Evolutionary conservation across 305 asterid genomes (phyloP).

Genomic region (Solanum chacoense): DNA sequence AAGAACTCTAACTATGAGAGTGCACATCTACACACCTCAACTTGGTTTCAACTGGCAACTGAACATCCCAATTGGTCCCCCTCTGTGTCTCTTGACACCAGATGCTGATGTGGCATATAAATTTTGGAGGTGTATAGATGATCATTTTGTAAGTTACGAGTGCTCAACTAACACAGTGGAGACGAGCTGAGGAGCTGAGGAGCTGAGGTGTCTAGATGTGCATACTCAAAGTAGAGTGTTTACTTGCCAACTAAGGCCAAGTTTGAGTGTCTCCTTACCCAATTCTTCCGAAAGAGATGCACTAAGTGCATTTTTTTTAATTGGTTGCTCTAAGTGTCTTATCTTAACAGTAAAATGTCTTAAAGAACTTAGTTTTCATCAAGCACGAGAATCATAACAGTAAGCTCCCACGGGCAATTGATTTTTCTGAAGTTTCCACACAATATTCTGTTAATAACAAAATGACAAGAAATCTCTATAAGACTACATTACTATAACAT

Average conservation of each 20-base stretch:
- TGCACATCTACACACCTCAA: not conserved
- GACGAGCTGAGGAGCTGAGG: too few species aligned
- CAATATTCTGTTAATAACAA: not conserved
- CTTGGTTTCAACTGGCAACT: not conserved
- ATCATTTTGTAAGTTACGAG: too few species aligned
- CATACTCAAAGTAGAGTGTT: not conserved
- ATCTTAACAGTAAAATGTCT: not conserved
- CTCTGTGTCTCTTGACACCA: not conserved
- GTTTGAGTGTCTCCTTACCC: not conserved
- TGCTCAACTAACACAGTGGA: too few species aligned
- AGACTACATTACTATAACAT: not conserved
- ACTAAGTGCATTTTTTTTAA: not conserved
- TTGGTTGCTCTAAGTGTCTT: not conserved
- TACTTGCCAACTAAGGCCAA: not conserved
- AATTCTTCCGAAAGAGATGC: not conserved
- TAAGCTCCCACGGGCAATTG: not conserved
- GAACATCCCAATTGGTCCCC: not conserved
- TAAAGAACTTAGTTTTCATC: not conserved
- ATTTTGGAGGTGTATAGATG: not conserved
- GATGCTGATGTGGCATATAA: not conserved
- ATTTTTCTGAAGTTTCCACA: not conserved
- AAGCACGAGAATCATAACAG: not conserved
- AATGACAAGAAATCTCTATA: not conserved
- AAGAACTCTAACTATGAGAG: not conserved
- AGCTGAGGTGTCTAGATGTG: too few species aligned